Percentiles rank a stretch among this genome's conserved stretches.
phyloP scores from a whole-genome alignment of 2,329 filamentous ascomycete genomes.

The Onygena corvina region DNA sequence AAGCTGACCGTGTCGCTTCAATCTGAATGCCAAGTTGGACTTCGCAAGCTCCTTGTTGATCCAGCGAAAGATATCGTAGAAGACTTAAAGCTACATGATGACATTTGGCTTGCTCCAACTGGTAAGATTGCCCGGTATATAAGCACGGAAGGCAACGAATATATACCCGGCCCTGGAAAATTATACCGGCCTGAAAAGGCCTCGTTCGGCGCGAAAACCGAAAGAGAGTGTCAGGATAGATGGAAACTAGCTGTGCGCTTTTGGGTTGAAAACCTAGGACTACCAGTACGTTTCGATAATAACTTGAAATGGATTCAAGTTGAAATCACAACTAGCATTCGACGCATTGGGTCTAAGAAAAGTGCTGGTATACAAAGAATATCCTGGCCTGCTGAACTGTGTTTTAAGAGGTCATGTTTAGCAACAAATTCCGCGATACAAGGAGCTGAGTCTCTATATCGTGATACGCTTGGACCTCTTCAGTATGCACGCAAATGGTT shows the following conservation, averaged over 20 bases:
- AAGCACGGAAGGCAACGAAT: not conserved
- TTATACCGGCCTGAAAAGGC: not conserved
- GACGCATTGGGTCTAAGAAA: constrained; percentile 18
- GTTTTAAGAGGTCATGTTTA: constrained; percentile 28
- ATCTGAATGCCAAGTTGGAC: constrained; percentile 27
- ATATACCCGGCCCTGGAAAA: not conserved
- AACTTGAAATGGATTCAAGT: constrained; percentile 32
- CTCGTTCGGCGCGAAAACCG: not conserved
- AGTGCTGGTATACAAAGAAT: constrained; percentile 30
- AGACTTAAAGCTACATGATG: constrained; percentile 13
- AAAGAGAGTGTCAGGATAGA: constrained; percentile 17
- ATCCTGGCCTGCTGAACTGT: constrained; percentile 35
- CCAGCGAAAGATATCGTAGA: constrained; percentile 17
- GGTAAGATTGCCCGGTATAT: constrained; percentile 17
- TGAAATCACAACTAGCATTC: constrained; percentile 20
- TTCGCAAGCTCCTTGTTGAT: constrained; percentile 23
- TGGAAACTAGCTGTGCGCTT: constrained; percentile 30
- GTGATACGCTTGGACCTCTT: constrained; percentile 28
- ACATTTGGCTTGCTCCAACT: constrained; percentile 33
- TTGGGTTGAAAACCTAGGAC: constrained; percentile 30
- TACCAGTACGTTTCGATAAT: constrained; percentile 22
- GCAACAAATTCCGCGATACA: constrained; percentile 15
- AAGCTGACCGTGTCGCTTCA: constrained; percentile 29
- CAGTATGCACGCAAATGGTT: constrained; percentile 35
- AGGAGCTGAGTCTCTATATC: constrained; percentile 14